Base-by-base conservation (phyloP, 1,284 basidiomycete genomes). In the Phylloporus sp. region DNA sequence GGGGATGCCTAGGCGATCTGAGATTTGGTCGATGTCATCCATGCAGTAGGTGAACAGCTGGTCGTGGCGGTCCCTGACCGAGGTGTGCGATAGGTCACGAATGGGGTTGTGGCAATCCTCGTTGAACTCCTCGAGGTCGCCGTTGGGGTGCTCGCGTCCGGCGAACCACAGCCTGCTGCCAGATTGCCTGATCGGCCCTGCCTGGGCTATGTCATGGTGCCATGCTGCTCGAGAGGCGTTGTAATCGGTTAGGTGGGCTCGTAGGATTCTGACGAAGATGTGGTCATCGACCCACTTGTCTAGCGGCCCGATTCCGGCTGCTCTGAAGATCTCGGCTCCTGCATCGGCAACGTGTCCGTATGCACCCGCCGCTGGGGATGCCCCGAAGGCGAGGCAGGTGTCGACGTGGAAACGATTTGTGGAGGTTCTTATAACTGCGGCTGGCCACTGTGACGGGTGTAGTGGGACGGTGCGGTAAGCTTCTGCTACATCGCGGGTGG, bases 291-390 rank as follows among this genome's bases (percentile, higher is more conserved):
- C 32, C 51, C 34, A 52, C n/a, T 37, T 52, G 51, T 52, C 51
- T 4, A 37, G n/a, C 4, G 46, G 46, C 18, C 44, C 46, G 4
- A 58, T 28, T 2, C 64, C 54, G 0, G 37, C 0, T 0, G 3
- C 15, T 11, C 34, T 12, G 3, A 47, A 15, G 2, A 67, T 56
- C 0, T 67, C 47, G 0, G n/a, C 49, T 0, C 26, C 71, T 1
- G 76, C 76, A 67, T 83, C 77, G 0, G 65, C 76, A 0, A 80
- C 22, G 0, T 56, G 2, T 0, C 80, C 78, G 55, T 77, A 81
- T 0, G 69, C 47, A 0, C 82, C 79, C 0, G 70, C 67, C 0
- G 72, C 70, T 3, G 79, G 74, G 0, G 70, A 8, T 0, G 74
- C 63, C 0, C 82, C 79, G 60, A 68, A 68, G 0, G 62, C 62